Conservation (phyloP, 2,329 filamentous ascomycete species). For the Talaromyces marneffei region DNA sequence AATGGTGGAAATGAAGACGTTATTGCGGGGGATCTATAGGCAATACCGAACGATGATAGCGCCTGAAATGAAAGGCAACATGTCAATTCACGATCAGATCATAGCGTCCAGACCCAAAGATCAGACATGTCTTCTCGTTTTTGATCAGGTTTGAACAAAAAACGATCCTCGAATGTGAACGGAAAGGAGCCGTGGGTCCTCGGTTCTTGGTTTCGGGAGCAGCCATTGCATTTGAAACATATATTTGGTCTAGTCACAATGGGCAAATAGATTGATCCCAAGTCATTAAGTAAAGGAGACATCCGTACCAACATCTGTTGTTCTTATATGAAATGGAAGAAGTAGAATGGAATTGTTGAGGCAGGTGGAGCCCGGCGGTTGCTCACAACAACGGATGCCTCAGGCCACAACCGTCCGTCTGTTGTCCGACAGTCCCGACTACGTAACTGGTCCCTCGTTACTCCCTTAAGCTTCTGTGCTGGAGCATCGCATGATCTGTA, state of each 20-base stretch:
- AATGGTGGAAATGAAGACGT: slow-evolving; percentile 61
- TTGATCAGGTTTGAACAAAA: slow-evolving; percentile 11
- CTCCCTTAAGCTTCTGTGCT: background rate
- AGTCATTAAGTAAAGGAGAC: too few relatives aligned
- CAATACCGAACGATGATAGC: slow-evolving; percentile 48
- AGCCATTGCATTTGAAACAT: background rate
- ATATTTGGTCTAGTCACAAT: background rate
- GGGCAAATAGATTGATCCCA: too few relatives aligned
- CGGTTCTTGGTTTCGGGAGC: background rate
- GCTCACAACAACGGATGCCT: background rate
- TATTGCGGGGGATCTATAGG: slow-evolving; percentile 59
- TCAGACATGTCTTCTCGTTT: slow-evolving; percentile 51
- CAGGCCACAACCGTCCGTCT: background rate
- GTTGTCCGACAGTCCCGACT: background rate
- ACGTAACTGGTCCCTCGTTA: background rate
- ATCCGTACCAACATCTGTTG: too few relatives aligned
- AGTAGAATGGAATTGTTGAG: background rate
- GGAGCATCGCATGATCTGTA: background rate
- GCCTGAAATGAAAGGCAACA: slow-evolving; percentile 52
- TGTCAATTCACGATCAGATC: slow-evolving; percentile 62
- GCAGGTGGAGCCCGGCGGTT: background rate
- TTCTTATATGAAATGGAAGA: background rate
- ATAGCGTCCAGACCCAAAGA: slow-evolving; percentile 60
- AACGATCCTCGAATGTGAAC: background rate
- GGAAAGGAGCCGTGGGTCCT: background rate